These are phyloP conservation scores for Clavispora phyllophila DNA, from an alignment of 805 yeast species.

Conservation along the genomic window DNA sequence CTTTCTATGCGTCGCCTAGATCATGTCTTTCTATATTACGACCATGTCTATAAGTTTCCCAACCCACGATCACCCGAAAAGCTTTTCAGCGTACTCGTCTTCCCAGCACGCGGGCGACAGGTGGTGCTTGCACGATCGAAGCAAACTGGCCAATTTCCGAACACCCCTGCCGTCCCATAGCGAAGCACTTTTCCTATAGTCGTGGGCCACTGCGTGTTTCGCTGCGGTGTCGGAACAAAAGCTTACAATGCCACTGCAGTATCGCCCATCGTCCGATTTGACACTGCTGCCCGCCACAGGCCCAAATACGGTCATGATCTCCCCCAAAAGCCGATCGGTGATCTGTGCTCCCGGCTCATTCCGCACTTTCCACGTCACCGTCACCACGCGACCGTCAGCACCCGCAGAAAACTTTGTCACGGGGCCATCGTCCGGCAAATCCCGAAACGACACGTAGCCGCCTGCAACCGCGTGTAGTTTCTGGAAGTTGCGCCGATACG, in stretches of 20 bases:
- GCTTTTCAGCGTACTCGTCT: background rate
- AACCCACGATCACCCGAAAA: constrained; percentile 1
- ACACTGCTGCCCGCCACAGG: constrained; percentile 15
- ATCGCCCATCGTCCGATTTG: constrained; percentile 16
- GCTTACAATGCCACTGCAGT: constrained; percentile 35
- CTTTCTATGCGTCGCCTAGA: too few relatives aligned
- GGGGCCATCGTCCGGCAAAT: constrained; percentile 9
- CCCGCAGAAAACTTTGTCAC: constrained; percentile 3
- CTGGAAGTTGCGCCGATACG: constrained; percentile 6
- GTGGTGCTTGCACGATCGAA: constrained; percentile 27
- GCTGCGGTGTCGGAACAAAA: constrained; percentile 25
- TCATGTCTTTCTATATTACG: too few relatives aligned
- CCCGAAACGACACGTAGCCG: constrained; percentile 17
- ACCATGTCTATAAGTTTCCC: too few relatives aligned
- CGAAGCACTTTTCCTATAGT: constrained; percentile 36
- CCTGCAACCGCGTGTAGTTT: constrained; percentile 2
- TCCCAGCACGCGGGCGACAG: constrained; percentile 2
- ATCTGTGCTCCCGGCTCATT: constrained; percentile 28
- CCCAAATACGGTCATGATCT: constrained; percentile 47
- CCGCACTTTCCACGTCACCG: constrained; percentile 44
- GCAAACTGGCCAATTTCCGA: constrained; percentile 42
- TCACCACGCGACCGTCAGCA: constrained; percentile 14
- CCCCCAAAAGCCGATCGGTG: constrained; percentile 25
- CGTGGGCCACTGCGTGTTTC: constrained; percentile 34
- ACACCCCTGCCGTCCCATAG: constrained; percentile 45